These are phyloP conservation scores for Tolypocladium tropicale DNA, from an alignment of 2,329 filamentous ascomycete species.

Conservation along the genomic window DNA sequence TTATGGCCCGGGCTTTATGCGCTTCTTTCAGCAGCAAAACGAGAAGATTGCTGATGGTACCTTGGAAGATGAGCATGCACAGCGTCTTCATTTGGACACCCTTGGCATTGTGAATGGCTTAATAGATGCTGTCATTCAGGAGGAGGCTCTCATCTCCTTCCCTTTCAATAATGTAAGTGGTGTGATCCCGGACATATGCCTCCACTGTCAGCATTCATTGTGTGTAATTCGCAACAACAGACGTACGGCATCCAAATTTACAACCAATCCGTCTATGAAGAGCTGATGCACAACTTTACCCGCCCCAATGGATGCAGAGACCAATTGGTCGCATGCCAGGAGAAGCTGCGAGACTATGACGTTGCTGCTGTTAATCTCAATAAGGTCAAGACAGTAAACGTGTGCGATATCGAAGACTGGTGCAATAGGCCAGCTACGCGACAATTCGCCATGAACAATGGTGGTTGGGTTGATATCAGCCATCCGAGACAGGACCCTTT, in stretches of 20 bases:
- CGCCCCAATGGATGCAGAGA: constrained; percentile 39
- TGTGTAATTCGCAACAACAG: constrained; percentile 3
- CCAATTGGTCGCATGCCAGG: constrained; percentile 39
- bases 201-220: constrained; percentile 2
- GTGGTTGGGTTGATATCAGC: constrained; percentile 51
- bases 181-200: fast-evolving
- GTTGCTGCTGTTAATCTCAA: constrained; percentile 30
- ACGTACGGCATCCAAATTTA: constrained; percentile 50
- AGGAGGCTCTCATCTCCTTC: constrained; percentile 44
- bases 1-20: constrained; percentile 55
- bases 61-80: constrained; percentile 29
- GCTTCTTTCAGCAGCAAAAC: constrained; percentile 52
- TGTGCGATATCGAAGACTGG: constrained; percentile 38
- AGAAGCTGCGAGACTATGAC: constrained; percentile 38
- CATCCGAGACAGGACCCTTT: constrained; percentile 48
- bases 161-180: constrained; percentile 50
- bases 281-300: constrained; percentile 18
- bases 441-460: constrained; percentile 44
- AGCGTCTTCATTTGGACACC: constrained; percentile 43
- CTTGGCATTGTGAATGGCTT: constrained; percentile 63
- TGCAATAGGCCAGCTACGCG: constrained; percentile 42
- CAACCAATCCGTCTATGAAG: constrained; percentile 27
- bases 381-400: constrained; percentile 15
- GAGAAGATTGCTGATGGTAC: constrained; percentile 24
- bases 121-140: constrained; percentile 53